Conservation (phyloP, 177 flowering plant species). For the Tripterygium wilfordii region DNA sequence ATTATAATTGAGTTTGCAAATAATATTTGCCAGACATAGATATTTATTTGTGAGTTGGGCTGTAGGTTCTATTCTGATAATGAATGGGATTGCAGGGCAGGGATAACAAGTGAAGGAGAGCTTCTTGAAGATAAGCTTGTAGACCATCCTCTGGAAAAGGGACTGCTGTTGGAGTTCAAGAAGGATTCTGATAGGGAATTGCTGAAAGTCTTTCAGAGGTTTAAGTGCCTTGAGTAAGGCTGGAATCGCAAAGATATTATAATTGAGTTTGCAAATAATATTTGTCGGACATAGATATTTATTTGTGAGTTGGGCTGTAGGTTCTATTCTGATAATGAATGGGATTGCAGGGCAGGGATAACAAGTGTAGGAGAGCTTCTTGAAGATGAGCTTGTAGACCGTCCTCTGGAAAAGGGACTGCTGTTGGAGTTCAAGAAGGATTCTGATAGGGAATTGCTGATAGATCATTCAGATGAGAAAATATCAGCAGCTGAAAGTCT, state of each 20-base stretch:
- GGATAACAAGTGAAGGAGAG: slow-evolving; percentile 33
- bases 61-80: too few relatives aligned
- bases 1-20: too few relatives aligned
- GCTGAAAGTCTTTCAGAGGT: too few relatives aligned
- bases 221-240: too few relatives aligned
- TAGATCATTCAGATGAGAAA: slow-evolving; percentile 60
- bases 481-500: slow-evolving; percentile 62
- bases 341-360: slow-evolving; percentile 38
- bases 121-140: slow-evolving; percentile 48
- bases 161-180: slow-evolving; percentile 69
- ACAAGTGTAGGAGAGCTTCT: slow-evolving; percentile 38
- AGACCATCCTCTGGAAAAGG: slow-evolving; percentile 47
- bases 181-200: slow-evolving; percentile 88
- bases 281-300: too few relatives aligned
- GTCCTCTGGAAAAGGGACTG: slow-evolving; percentile 46
- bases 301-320: too few relatives aligned
- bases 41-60: too few relatives aligned
- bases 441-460: slow-evolving; percentile 75
- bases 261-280: too few relatives aligned
- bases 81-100: slow-evolving; percentile 32
- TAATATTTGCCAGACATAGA: too few relatives aligned
- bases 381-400: slow-evolving; percentile 52
- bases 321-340: too few relatives aligned
- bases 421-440: slow-evolving; percentile 85
- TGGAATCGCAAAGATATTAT: too few relatives aligned